Conservation (phyloP, 192 early-diverging fungal genomes). For the Coemansia sp. region DNA sequence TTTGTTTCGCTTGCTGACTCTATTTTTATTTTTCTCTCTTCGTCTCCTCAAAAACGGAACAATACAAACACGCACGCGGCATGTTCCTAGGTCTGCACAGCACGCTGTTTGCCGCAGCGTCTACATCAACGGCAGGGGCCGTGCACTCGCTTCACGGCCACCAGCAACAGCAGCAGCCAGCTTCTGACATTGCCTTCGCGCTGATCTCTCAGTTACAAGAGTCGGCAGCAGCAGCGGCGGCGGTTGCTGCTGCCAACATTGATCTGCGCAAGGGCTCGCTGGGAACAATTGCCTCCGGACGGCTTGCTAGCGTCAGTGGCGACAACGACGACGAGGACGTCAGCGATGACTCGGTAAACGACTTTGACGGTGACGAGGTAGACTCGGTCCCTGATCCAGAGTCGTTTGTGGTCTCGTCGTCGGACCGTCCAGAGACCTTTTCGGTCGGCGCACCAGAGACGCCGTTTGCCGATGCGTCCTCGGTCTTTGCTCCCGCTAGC, state of each 20-base stretch:
- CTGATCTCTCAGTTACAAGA: constrained; percentile 40
- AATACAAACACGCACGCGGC: neutral
- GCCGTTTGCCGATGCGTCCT: constrained; percentile 47
- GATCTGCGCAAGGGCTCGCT: neutral
- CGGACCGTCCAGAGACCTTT: constrained; percentile 42
- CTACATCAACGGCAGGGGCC: constrained; percentile 7
- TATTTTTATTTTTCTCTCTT: neutral
- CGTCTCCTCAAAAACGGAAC: neutral
- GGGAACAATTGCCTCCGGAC: constrained; percentile 6
- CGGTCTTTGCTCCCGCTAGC: constrained; percentile 42
- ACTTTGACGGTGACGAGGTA: constrained; percentile 45
- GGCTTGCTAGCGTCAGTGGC: constrained; percentile 17
- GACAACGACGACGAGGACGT: constrained; percentile 15
- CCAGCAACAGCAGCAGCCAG: constrained; percentile 12
- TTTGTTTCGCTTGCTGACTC: neutral
- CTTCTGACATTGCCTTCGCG: constrained; percentile 37
- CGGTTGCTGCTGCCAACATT: neutral
- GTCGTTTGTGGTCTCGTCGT: constrained; percentile 49
- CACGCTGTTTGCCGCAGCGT: constrained; percentile 38
- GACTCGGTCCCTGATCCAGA: constrained; percentile 50
- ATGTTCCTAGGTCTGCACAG: constrained; percentile 52
- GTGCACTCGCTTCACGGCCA: constrained; percentile 14
- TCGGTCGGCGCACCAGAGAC: constrained; percentile 39
- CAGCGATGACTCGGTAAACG: constrained; percentile 10
- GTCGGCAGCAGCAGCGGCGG: constrained; percentile 4